A percentile compares a stretch with the other conserved stretches of the same genome.
These are phyloP conservation scores for Vitis cinerea DNA, from an alignment of 164 flowering plant species.

Conservation along the genomic window DNA sequence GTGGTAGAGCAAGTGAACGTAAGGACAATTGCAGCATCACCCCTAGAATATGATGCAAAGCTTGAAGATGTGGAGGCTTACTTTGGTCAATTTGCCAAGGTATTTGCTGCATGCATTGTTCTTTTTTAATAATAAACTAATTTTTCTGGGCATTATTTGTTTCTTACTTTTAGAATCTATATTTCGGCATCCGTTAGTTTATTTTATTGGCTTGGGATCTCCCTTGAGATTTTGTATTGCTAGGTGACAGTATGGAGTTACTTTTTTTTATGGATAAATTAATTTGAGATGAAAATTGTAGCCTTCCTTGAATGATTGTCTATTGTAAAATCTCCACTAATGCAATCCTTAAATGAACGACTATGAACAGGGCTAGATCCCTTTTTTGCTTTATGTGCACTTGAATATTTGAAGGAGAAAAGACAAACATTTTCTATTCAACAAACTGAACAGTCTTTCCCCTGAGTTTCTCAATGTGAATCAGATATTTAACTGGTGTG, in stretches of 20 bases:
- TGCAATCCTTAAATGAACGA: too few relatives aligned
- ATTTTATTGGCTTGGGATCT: neutral
- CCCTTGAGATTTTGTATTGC: neutral
- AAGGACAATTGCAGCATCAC: constrained; percentile 84
- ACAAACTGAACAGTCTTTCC: too few relatives aligned
- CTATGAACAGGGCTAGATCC: too few relatives aligned
- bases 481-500: neutral
- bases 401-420: too few relatives aligned
- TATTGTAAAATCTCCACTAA: too few relatives aligned
- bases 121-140: neutral
- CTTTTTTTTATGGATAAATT: too few relatives aligned
- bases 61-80: constrained; percentile 77
- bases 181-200: neutral
- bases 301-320: too few relatives aligned
- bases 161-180: neutral
- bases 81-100: constrained; percentile 76
- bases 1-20: constrained; percentile 75
- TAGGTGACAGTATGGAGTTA: neutral
- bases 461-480: neutral
- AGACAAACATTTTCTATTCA: too few relatives aligned
- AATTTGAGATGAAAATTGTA: too few relatives aligned
- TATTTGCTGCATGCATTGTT: constrained; percentile 14
- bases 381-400: too few relatives aligned
- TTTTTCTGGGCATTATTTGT: neutral
- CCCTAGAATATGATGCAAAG: constrained; percentile 55